These are phyloP conservation scores for Xylaria flabelliformis DNA, from an alignment of 495 filamentous ascomycete genomes.

Conservation along the genomic window DNA sequence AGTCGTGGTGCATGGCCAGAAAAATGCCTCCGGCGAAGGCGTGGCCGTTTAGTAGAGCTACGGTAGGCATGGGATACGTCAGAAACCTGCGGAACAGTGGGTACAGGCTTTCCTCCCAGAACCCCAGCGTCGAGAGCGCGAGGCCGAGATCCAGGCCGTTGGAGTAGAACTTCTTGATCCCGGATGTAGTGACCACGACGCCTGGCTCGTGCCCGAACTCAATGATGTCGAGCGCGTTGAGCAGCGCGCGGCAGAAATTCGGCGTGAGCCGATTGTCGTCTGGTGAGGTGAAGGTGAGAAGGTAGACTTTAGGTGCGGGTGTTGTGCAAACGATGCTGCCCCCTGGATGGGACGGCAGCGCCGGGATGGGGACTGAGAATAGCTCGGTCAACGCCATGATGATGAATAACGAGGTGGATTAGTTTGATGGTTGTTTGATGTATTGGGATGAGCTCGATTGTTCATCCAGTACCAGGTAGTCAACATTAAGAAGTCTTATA, in stretches of 20 bases:
- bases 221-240: conserved; percentile 74
- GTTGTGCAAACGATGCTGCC: conserved; percentile 57
- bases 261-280: conserved; percentile 78
- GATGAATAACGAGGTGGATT: neutral
- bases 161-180: conserved; percentile 79
- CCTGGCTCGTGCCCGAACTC: conserved; percentile 67
- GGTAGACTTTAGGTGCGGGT: conserved; percentile 65
- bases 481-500: neutral
- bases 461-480: conserved; percentile 3
- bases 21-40: conserved; percentile 81
- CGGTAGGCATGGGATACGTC: conserved; percentile 83
- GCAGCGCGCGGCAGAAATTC: conserved; percentile 66
- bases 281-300: conserved; percentile 73
- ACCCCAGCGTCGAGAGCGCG: conserved; percentile 56
- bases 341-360: conserved; percentile 37
- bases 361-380: conserved; percentile 51
- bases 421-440: neutral
- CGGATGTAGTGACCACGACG: conserved; percentile 77
- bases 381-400: conserved; percentile 36
- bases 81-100: conserved; percentile 64
- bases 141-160: conserved; percentile 76
- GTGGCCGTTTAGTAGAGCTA: conserved; percentile 80
- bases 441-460: neutral
- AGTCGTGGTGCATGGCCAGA: conserved; percentile 85
- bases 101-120: conserved; percentile 64